A percentile compares a stretch with the other conserved stretches of the same genome.
Conservation (phyloP, 805 yeast species). For the Starmerella stigmatis region DNA sequence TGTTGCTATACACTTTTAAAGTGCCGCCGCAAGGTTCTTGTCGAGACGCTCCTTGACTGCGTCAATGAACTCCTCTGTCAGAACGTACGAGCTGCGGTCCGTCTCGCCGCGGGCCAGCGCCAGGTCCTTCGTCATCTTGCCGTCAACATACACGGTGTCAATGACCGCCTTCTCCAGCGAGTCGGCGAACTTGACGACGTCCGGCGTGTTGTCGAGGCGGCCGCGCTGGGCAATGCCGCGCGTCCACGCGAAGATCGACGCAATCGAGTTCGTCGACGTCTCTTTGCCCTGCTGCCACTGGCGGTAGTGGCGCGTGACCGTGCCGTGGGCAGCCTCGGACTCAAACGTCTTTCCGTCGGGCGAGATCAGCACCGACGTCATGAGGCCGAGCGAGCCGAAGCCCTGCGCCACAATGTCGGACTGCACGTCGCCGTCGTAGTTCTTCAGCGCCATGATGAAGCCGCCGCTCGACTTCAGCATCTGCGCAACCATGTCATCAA, state of each 20-base stretch:
- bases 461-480: slow-evolving; percentile 96
- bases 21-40: slow-evolving; percentile 14
- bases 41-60: slow-evolving; percentile 62
- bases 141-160: slow-evolving; percentile 73
- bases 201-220: slow-evolving; percentile 74
- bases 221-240: slow-evolving; percentile 92
- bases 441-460: slow-evolving; percentile 88
- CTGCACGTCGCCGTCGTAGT: slow-evolving; percentile 96
- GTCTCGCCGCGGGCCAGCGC: slow-evolving; percentile 85
- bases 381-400: slow-evolving; percentile 88
- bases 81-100: slow-evolving; percentile 68
- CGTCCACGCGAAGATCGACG: slow-evolving; percentile 95
- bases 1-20: background rate
- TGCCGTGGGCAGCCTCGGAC: slow-evolving; percentile 98
- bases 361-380: slow-evolving; percentile 95
- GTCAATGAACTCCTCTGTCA: slow-evolving; percentile 83
- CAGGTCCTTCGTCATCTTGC: slow-evolving; percentile 91
- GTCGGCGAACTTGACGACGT: slow-evolving; percentile 70
- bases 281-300: slow-evolving; percentile 94
- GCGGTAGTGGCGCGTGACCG: slow-evolving; percentile 94
- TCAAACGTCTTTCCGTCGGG: slow-evolving; percentile 95
- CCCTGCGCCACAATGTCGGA: slow-evolving; percentile 97
- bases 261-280: slow-evolving; percentile 94
- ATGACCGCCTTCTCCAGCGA: slow-evolving; percentile 71
- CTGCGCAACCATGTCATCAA: slow-evolving; percentile 98